Percentiles rank a stretch among this genome's conserved stretches.
Conservation (phyloP, 352 stramenopile species). For the Achlya hypogyna region DNA sequence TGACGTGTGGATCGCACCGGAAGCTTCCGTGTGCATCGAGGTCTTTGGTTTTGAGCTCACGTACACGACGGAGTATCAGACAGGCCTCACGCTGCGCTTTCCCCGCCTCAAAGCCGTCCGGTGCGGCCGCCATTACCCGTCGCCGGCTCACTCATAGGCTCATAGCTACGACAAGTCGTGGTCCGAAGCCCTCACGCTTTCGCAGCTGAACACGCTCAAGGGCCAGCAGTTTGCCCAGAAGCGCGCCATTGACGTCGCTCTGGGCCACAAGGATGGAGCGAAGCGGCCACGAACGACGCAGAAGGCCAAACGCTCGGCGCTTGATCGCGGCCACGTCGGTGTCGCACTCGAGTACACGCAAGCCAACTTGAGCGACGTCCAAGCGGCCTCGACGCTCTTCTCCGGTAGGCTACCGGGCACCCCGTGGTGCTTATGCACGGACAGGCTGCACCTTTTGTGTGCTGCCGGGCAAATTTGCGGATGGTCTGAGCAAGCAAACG, state of each 20-base stretch:
- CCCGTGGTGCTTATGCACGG: neutral
- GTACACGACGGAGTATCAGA: conserved; percentile 71
- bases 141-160: neutral
- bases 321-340: conserved; percentile 24
- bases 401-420: conserved; percentile 21
- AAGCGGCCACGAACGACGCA: conserved; percentile 27
- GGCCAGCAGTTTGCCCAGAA: conserved; percentile 57
- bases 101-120: conserved; percentile 72
- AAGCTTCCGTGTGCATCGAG: conserved; percentile 73
- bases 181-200: conserved; percentile 69
- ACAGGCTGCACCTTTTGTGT: conserved; percentile 45
- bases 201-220: conserved; percentile 55
- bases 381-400: conserved; percentile 52
- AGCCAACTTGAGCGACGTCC: conserved; percentile 47
- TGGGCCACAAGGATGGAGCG: conserved; percentile 49
- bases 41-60: conserved; percentile 82
- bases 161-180: conserved; percentile 52
- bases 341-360: conserved; percentile 51
- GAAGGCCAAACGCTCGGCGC: conserved; percentile 13
- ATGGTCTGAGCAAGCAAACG: conserved; percentile 45
- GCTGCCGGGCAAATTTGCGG: conserved; percentile 61
- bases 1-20: conserved; percentile 76
- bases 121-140: too few species aligned
- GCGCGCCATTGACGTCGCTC: conserved; percentile 51
- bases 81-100: conserved; percentile 70